Base-by-base conservation (phyloP, 495 filamentous ascomycete species). In the Pyronema domesticum region DNA sequence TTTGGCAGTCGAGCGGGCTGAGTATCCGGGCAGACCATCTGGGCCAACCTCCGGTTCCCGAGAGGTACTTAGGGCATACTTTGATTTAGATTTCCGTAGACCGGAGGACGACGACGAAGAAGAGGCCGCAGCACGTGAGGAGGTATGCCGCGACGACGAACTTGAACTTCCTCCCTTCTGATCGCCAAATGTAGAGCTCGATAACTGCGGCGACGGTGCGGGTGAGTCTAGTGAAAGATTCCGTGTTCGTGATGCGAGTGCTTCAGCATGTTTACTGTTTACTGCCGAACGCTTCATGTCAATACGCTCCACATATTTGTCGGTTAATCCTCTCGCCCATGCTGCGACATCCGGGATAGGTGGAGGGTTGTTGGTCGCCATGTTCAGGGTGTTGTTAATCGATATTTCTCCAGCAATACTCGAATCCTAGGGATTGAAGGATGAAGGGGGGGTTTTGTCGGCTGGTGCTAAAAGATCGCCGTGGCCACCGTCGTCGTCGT, bases 1-100 rank as follows among this genome's bases (percentile, higher is more conserved):
- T 58, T 83, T 83, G 42, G 91, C 89, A 19, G 89, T 72, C 57
- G 84, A 82, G 42, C 81, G 77, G 18, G 45, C 52, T n/a, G 61
- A 61, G 55, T 64, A 64, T 36, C 60, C 62, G 9, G 62, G 62
- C 10, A 64, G 55, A 10, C 60, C 62, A 34, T 64, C 62, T 1
- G 61, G 60, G 7, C 61, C 61, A 8, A 63, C 60, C 44, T 64
- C 61, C 23, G 63, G 61, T 43, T 55, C 51, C 45, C 57, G 54
- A 43, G 35, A 37, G n/a, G 55, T 46, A 37, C 54, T 44, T 14
- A 57, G 49, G 15, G 61, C 45, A 37, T 37, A 53, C 15, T 57
- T 62, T 30, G 62, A 63, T 42, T 64, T 64, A 1, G 61, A 64
- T 57, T 64, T 64, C 33, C 54, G 54, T 34, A 60, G 33, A n/a